A percentile compares a stretch with the other conserved stretches of the same genome.
These are phyloP conservation scores for Glycine latifolia DNA, from an alignment of 306 rosid species.

Conservation along the genomic window DNA sequence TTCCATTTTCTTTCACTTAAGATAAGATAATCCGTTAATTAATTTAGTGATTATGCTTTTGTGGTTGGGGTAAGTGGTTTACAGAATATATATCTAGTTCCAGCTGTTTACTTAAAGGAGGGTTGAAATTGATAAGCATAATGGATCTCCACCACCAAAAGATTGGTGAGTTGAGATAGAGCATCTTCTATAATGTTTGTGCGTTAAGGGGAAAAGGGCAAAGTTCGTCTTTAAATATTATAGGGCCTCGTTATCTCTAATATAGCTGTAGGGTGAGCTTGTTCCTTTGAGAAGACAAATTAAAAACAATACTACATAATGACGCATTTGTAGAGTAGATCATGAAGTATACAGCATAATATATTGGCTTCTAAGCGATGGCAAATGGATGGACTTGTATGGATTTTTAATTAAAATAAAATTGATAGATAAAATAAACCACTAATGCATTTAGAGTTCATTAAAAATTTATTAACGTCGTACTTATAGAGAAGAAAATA, in stretches of 20 bases:
- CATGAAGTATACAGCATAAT: constrained; percentile 6
- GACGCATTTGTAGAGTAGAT: constrained; percentile 6
- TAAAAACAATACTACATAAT: background rate
- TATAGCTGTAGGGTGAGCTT: background rate
- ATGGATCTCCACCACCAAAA: constrained; percentile 37
- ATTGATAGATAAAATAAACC: background rate
- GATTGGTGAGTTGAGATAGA: constrained; percentile 25
- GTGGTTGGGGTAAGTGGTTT: constrained; percentile 24
- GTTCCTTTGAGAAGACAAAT: background rate
- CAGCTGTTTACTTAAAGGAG: background rate
- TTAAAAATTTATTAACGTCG: no score
- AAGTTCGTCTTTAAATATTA: background rate
- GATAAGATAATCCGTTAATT: constrained; percentile 18
- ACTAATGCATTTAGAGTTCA: background rate
- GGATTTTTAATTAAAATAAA: background rate
- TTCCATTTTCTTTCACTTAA: constrained; percentile 11
- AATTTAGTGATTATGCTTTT: constrained; percentile 30
- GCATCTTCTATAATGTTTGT: background rate
- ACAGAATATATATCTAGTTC: constrained; percentile 29
- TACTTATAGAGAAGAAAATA: no score
- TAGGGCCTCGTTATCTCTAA: constrained; percentile 9
- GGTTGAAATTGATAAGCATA: constrained; percentile 21
- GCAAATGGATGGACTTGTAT: background rate
- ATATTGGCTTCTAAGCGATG: constrained; percentile 9
- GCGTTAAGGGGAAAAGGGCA: background rate